Base-by-base conservation (phyloP, 257 asterid genomes). In the Solanum clarkiae region DNA sequence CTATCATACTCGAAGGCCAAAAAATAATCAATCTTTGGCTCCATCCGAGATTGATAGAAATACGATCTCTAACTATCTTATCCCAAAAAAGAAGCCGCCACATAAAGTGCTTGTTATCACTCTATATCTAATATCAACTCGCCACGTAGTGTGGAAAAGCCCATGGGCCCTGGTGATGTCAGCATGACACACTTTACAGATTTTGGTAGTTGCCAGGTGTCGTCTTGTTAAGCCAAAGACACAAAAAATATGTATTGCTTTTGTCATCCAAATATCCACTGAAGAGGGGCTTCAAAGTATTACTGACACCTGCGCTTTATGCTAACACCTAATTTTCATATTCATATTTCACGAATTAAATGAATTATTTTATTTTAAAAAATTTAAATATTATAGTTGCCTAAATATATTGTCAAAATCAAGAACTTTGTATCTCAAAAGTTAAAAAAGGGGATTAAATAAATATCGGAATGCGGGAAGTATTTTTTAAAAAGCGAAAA, bases 21-120 rank as follows among this genome's bases (percentile, higher is more conserved):
- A 26, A 26, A 26, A 26, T 26, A 26, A 26, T 26, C 1, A 26
- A 26, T 26, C 26, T 26, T 26, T 26, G 26, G 26, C 26, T 26
- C 26, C 26, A 26, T 26, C 1, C 26, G 26, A 26, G 26, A 26
- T 26, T 26, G 26, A 26, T 26, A 1, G 26, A 26, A n/a, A n/a
- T n/a, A 29, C 3, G 32, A 29, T 29, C 32, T 29, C 32, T 29
- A 29, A 29, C 2, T 29, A 29, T 29, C 32, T 29, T 29, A 29
- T 29, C 32, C 40, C 6, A 4, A 36, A 36, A 29, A 36, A 36
- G 40, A 36, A 80, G 75, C 86, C 85, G 86, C 90, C 91, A 84
- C 91, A 91, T 88, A 83, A 51, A 83, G 14, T 69, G 82, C 85
- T 59, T 18, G 17, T 36, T 26, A 20, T 63, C 56, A 51, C 56